Evolutionary conservation across 352 stramenopile species (phyloP), one percentile per base, ranked within the genome.

Genomic region (Aphanomyces invadans): DNA sequence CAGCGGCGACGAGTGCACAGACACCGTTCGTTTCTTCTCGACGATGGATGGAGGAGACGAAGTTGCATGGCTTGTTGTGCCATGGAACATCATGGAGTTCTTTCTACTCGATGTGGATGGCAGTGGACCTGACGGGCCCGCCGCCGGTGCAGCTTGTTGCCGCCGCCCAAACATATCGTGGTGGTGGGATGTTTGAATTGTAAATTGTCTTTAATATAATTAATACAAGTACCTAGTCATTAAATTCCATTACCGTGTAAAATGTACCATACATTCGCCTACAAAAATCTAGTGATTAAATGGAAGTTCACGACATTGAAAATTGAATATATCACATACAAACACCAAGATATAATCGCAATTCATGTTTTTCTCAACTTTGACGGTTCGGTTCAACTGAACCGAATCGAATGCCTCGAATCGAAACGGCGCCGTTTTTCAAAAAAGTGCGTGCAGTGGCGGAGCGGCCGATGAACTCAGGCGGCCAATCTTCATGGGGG

Each of bases 81-180:
- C 49, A 39, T 38, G 11, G 12, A 38, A 29, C 15, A 23, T n/a
- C 17, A 57, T 45, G 21, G 60, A 67, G 60, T 46, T 67, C 49
- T 67, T 67, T 31, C 60, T 21, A 17, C n/a, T 45, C 21, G 60
- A 67, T 32, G 60, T 36, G 15, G 42, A n/a, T 28, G 46, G 28
- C 46, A 23, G 10, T 21, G 46, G 49, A 33, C 25, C 29, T 57
- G 19, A 7, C 9, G 23, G 28, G 60, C 38, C 29, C 17, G 60
- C 31, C 39, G 55, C 36, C 12, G 52, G 4, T 10, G 28, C 15
- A 19, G 33, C 17, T 45, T 42, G 26, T 60, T 67, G 60, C 38
- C 60, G 60, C 23, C 60, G 60, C 46, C 60, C 60, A 67, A 67
- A 67, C 60, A 67, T 67, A 17, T 32, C 29, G 49, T 19, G 26